Percentiles rank a stretch among this genome's conserved stretches.
Conservation (phyloP, 768 basidiomycete genomes). For the Tricholoma matsutake region DNA sequence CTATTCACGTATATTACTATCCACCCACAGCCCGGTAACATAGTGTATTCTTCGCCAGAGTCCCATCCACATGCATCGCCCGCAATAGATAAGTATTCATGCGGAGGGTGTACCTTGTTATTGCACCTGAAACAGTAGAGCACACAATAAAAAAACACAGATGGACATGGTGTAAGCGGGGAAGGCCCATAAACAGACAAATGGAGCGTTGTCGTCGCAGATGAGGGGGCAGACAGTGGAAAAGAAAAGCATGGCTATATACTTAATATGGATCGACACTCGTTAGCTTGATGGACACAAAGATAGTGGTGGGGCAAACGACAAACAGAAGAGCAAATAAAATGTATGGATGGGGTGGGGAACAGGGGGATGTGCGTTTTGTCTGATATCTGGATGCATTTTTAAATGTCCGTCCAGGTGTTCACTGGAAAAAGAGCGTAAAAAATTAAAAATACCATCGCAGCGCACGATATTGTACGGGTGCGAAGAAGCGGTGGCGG, state of each 20-base stretch:
- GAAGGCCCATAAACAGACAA: neutral
- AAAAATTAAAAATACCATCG: constrained; percentile 22
- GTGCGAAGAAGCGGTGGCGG: constrained; percentile 3
- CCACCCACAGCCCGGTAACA: constrained; percentile 5
- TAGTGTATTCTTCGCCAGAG: constrained; percentile 1
- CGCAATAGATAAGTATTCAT: neutral
- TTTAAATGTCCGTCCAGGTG: constrained; percentile 31
- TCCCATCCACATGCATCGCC: constrained; percentile 1
- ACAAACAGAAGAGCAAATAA: constrained; percentile 12
- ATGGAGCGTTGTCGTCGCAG: neutral
- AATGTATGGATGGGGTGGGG: constrained; percentile 18
- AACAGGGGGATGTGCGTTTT: constrained; percentile 14
- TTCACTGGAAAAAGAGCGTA: constrained; percentile 23
- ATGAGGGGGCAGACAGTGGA: neutral
- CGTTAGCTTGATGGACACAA: constrained; percentile 18
- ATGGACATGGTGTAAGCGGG: constrained; percentile 2
- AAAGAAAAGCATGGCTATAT: constrained; percentile 17
- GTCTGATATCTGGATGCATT: constrained; percentile 21
- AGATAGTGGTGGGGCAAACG: constrained; percentile 4
- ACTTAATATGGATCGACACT: constrained; percentile 18
- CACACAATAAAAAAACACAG: constrained; percentile 9
- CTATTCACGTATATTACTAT: constrained; percentile 2
- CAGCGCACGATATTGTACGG: constrained; percentile 16
- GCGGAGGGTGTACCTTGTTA: constrained; percentile 1
- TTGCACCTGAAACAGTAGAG: constrained; percentile 4